These are phyloP conservation scores for Yamadazyma sp. DNA, from an alignment of 805 yeast species.

Conservation along the genomic window DNA sequence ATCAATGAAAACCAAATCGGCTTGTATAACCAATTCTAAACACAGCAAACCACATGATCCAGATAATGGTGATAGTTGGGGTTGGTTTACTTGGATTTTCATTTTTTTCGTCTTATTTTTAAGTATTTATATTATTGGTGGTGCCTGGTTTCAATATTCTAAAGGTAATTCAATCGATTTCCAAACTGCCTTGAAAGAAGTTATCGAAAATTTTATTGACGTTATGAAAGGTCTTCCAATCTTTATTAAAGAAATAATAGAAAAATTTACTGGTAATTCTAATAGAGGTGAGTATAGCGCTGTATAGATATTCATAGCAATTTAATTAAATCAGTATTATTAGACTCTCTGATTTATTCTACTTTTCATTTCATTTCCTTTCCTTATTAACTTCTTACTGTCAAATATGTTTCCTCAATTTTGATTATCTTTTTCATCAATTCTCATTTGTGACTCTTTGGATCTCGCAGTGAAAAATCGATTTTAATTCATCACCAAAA, in stretches of 20 bases:
- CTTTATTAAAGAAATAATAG: constrained; percentile 63
- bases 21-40: constrained; percentile 33
- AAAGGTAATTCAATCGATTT: constrained; percentile 69
- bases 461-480: no score
- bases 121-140: constrained; percentile 68
- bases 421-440: no score
- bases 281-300: constrained; percentile 92
- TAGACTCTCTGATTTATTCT: no score
- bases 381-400: no score
- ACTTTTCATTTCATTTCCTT: no score
- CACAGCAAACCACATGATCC: constrained; percentile 26
- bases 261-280: constrained; percentile 58
- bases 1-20: constrained; percentile 33
- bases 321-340: no score
- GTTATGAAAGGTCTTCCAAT: constrained; percentile 59
- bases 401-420: no score
- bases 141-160: constrained; percentile 73
- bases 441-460: no score
- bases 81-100: constrained; percentile 80
- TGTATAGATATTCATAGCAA: no score
- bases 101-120: constrained; percentile 67
- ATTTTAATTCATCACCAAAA: no score
- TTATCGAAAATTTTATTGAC: constrained; percentile 63
- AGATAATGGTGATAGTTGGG: constrained; percentile 57
- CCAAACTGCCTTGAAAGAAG: constrained; percentile 70